phyloP scores from a whole-genome alignment of 2,329 filamentous ascomycete species.

The Raffaelea arxii region DNA sequence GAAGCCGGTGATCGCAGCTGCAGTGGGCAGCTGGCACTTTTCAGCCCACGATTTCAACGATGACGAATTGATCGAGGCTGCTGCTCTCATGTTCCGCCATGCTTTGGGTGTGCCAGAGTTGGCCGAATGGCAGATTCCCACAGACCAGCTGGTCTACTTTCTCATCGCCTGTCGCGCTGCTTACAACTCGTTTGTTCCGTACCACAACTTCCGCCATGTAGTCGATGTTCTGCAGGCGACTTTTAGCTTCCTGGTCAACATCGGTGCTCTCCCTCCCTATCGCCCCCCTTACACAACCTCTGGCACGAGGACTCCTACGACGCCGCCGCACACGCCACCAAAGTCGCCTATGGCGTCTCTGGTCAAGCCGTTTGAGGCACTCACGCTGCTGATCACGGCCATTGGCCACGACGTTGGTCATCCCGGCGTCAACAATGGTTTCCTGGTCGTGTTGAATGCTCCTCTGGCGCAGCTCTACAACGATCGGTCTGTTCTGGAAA shows the following conservation, averaged over 20 bases:
- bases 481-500: conserved; percentile 90
- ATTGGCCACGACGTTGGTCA: conserved; percentile 97
- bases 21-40: conserved; percentile 75
- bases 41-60: conserved; percentile 83
- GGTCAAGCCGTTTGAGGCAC: conserved; percentile 75
- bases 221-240: conserved; percentile 91
- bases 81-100: conserved; percentile 84
- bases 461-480: conserved; percentile 94
- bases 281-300: conserved; percentile 27
- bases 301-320: not conserved
- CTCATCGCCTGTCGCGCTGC: conserved; percentile 79
- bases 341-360: conserved; percentile 63
- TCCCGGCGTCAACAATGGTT: conserved; percentile 96
- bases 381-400: conserved; percentile 87
- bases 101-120: conserved; percentile 74
- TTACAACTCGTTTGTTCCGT: conserved; percentile 95
- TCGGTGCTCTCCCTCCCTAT: conserved; percentile 67
- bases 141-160: conserved; percentile 75
- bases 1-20: conserved; percentile 53
- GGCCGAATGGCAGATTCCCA: conserved; percentile 67
- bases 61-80: conserved; percentile 79
- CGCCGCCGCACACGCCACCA: conserved; percentile 64
- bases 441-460: conserved; percentile 82
- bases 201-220: conserved; percentile 97
- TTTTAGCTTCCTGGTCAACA: conserved; percentile 77